These are phyloP conservation scores for Mycena venus DNA, from an alignment of 768 basidiomycete genomes.

Conservation along the genomic window DNA sequence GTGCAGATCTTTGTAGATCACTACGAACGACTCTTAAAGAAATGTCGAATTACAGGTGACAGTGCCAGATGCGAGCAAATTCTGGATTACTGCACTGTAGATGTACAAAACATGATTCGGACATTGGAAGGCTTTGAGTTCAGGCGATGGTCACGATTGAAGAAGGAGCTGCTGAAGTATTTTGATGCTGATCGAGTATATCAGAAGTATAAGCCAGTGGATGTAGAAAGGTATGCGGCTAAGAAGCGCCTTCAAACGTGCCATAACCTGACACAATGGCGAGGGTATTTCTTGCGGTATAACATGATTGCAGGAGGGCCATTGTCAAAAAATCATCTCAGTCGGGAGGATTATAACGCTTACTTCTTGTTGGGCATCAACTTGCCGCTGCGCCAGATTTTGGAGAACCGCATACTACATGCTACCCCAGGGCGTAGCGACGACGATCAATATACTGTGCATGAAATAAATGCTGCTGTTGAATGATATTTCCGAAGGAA, in stretches of 20 bases:
- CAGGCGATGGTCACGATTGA: not conserved
- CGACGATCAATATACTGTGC: not conserved
- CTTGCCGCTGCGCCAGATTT: not conserved
- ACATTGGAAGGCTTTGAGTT: not conserved
- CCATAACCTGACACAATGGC: conserved; percentile 1
- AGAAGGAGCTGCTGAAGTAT: not conserved
- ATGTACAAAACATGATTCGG: not conserved
- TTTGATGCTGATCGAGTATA: not conserved
- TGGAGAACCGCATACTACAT: too few species aligned
- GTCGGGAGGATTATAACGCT: not conserved
- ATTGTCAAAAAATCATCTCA: not conserved
- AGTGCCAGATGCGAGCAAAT: not conserved
- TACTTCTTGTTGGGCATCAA: conserved; percentile 8
- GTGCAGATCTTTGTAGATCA: too few species aligned
- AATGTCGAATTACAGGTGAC: not conserved
- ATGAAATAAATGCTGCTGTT: not conserved
- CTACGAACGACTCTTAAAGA: too few species aligned
- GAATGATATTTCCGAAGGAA: conserved; percentile 17
- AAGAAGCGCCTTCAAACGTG: not conserved
- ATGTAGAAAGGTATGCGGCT: not conserved
- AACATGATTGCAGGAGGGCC: conserved; percentile 2
- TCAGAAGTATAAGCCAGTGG: not conserved
- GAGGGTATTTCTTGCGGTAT: not conserved
- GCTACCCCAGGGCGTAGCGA: not conserved
- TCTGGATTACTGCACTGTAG: not conserved